A percentile compares a stretch with the other conserved stretches of the same genome.
Evolutionary conservation across 1,284 basidiomycete genomes (phyloP).

Genomic region (Xerocomus amazonicus): DNA sequence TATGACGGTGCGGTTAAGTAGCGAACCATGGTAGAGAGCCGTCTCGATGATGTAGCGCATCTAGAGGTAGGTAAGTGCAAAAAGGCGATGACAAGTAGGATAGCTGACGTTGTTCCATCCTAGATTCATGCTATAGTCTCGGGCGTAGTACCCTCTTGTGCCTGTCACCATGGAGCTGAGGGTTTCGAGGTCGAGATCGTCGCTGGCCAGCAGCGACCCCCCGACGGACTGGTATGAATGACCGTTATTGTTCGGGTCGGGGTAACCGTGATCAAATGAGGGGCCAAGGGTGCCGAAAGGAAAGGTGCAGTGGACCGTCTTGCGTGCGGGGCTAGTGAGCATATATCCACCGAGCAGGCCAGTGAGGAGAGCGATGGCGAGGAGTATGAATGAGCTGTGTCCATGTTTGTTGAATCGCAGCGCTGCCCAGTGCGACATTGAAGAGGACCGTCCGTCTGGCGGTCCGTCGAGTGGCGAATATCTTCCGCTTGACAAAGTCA

Average conservation of each 20-base stretch:
- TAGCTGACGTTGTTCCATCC: constrained; percentile 34
- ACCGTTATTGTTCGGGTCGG: background rate
- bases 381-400: constrained; percentile 12
- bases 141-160: constrained; percentile 31
- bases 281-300: constrained; percentile 11
- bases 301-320: constrained; percentile 17
- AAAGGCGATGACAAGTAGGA: background rate
- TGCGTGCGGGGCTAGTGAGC: constrained; percentile 14
- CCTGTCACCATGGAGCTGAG: constrained; percentile 21
- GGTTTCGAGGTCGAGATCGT: constrained; percentile 21
- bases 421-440: constrained; percentile 9
- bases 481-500: background rate
- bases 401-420: constrained; percentile 16
- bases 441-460: constrained; percentile 6
- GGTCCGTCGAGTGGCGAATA: constrained; percentile 22
- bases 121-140: constrained; percentile 32
- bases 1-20: constrained; percentile 38
- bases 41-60: constrained; percentile 42
- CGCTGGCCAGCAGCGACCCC: constrained; percentile 15
- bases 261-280: background rate
- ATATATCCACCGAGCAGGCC: constrained; percentile 31
- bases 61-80: constrained; percentile 20
- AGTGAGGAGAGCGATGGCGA: constrained; percentile 21
- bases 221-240: background rate
- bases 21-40: constrained; percentile 36